These are phyloP conservation scores for Crithidia fasciculata DNA, from an alignment of 208 protist genomes.

Conservation along the genomic window DNA sequence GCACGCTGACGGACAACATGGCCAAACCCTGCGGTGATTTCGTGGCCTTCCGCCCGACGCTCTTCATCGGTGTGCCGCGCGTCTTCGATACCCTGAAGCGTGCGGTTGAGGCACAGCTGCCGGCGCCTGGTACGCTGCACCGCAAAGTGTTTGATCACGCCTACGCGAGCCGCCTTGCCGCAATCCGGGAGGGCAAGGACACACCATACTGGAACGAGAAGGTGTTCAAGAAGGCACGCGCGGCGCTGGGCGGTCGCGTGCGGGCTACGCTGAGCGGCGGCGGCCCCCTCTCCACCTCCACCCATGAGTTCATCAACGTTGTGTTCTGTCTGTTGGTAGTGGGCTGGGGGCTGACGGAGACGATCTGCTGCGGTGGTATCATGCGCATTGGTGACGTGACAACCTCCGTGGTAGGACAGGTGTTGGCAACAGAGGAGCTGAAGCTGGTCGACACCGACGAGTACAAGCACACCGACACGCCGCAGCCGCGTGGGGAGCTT, in stretches of 20 bases:
- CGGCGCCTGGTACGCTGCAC: conserved; percentile 54
- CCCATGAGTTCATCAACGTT: conserved; percentile 87
- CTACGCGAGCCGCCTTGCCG: neutral
- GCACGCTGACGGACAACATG: conserved; percentile 70
- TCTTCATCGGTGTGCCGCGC: conserved; percentile 81
- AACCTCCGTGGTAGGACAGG: conserved; percentile 56
- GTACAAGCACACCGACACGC: conserved; percentile 77
- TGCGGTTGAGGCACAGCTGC: conserved; percentile 73
- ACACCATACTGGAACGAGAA: neutral
- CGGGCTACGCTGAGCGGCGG: conserved; percentile 74
- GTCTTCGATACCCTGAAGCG: conserved; percentile 86
- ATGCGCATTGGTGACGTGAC: conserved; percentile 58
- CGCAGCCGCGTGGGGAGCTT: conserved; percentile 81
- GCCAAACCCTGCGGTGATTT: conserved; percentile 84
- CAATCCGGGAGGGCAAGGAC: neutral
- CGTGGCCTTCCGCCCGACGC: conserved; percentile 62
- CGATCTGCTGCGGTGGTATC: conserved; percentile 60
- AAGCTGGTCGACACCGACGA: conserved; percentile 89
- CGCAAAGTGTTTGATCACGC: conserved; percentile 24
- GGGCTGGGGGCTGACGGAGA: conserved; percentile 92
- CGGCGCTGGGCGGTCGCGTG: neutral
- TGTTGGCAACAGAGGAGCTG: conserved; percentile 76
- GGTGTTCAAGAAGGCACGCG: neutral
- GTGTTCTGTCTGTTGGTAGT: conserved; percentile 69
- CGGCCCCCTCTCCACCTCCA: conserved; percentile 66